A percentile compares a stretch with the other conserved stretches of the same genome.
Evolutionary conservation across 2,329 filamentous ascomycete species (phyloP).

Genomic region (Mycosphaerella sp.): DNA sequence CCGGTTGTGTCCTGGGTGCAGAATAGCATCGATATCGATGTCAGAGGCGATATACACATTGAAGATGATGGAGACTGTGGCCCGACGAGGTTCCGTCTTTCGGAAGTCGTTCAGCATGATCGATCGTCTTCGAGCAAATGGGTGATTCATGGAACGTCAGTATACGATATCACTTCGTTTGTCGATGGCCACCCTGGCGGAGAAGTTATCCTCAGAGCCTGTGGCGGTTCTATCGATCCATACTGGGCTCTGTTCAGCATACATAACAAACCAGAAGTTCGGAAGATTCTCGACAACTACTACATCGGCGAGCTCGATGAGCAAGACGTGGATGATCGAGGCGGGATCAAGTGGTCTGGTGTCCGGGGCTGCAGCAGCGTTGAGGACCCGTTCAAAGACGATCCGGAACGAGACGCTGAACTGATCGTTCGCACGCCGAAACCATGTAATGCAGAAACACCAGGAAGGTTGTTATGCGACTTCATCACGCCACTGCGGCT

Average conservation of each 20-base stretch:
- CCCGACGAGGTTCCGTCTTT: constrained; percentile 19
- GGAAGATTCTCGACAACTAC: constrained; percentile 58
- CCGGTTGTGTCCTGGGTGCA: constrained; percentile 17
- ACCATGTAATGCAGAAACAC: constrained; percentile 59
- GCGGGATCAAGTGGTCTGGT: constrained; percentile 31
- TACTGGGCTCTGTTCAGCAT: constrained; percentile 68
- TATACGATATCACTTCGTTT: constrained; percentile 68
- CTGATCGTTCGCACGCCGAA: constrained; percentile 50
- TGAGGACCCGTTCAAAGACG: constrained; percentile 55
- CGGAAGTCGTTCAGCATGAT: constrained; percentile 34
- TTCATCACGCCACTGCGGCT: constrained; percentile 53
- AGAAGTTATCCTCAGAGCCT: constrained; percentile 61
- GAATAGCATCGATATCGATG: constrained; percentile 3
- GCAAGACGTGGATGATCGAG: constrained; percentile 53
- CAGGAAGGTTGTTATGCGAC: constrained; percentile 43
- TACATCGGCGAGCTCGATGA: constrained; percentile 56
- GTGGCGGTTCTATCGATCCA: constrained; percentile 58
- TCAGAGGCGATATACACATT: constrained; percentile 1
- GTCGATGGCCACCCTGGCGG: constrained; percentile 60
- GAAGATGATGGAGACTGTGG: not conserved
- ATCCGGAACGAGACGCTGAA: constrained; percentile 48
- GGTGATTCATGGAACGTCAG: constrained; percentile 58
- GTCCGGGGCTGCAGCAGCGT: constrained; percentile 41
- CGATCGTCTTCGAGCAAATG: constrained; percentile 50
- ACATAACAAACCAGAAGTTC: constrained; percentile 58